phyloP scores from a whole-genome alignment of 768 basidiomycete genomes.

The Suillus brevipes region DNA sequence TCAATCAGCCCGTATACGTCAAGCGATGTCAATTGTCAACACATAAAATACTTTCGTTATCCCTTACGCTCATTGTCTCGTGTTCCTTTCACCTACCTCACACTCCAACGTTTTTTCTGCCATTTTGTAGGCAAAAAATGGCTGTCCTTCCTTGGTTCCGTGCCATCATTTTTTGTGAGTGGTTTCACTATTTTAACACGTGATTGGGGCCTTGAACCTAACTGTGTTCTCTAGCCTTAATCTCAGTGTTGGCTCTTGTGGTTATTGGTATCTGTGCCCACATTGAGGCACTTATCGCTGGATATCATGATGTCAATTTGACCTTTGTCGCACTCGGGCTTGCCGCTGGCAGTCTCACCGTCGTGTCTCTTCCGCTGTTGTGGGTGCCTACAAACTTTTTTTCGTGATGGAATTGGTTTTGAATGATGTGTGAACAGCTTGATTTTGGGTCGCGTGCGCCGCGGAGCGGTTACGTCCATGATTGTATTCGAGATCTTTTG shows the following conservation, averaged over 20 bases:
- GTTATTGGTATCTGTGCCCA: conserved; percentile 25
- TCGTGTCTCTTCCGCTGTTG: conserved; percentile 25
- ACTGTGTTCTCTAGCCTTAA: conserved; percentile 13
- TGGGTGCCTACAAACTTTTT: conserved; percentile 13
- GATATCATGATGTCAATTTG: background rate
- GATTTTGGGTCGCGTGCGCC: conserved; percentile 12
- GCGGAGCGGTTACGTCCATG: conserved; percentile 20
- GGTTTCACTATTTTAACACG: background rate
- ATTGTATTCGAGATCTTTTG: conserved; percentile 27
- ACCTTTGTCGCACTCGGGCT: conserved; percentile 22
- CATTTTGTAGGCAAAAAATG: conserved; percentile 16
- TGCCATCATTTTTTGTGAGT: conserved; percentile 24
- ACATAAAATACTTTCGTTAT: background rate
- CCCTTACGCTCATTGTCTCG: background rate
- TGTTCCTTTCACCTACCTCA: background rate
- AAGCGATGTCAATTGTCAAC: conserved; percentile 8
- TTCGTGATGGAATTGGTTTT: background rate
- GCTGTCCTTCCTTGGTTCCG: conserved; percentile 28
- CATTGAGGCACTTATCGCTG: conserved; percentile 16
- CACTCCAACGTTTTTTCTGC: conserved; percentile 4
- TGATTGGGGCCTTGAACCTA: background rate
- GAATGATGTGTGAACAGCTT: conserved; percentile 16
- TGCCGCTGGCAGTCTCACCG: conserved; percentile 16
- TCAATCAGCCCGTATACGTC: background rate
- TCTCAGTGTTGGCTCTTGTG: conserved; percentile 18